Evolutionary conservation across 169 alveolate species (phyloP), one percentile per base, ranked within the genome.

Genomic region (Plasmodium berghei): DNA sequence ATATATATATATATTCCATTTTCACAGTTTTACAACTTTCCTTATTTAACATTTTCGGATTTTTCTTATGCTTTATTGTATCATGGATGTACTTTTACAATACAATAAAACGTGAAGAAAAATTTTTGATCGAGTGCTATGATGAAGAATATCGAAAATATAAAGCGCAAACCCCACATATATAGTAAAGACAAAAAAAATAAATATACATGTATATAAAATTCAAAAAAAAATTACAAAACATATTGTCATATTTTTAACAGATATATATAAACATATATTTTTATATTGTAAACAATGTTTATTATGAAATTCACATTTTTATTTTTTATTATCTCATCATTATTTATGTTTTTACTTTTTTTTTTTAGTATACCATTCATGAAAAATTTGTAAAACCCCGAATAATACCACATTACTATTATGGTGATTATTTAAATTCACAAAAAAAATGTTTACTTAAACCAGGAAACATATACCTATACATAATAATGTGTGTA

Each of bases 351-450:
- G 2, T 14, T 26, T 74, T 74, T 74, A 61, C 42, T 61, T 70
- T 70, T 72, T 72, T 20, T 46, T 46, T 28, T 59, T 66, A 80
- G 90, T 28, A 80, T 80, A 45, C 90, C 90, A 67, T 80, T 80
- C 63, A 80, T 80, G 63, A 26, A 26, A 2, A 52, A 54, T 34
- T 54, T 80, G 16, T 80, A 40, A 75, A 1, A 3, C 18, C 24
- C 20, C 8, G 59, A 52, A 16, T 52, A 16, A 16, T 16, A 12
- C 20, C 22, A 14, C 59, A 34, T 4, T 34, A 34, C 8, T 34
- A 34, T 34, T 34, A 28, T 8, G 42, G 42, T 34, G 42, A 34
- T 34, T 34, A 4, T 34, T 34, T 34, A 3, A 34, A 34, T 34
- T 34, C 8, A 34, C 1, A 34, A 34, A 34, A 34, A 34, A 34